Evolutionary conservation across 2,329 filamentous ascomycete species (phyloP), one percentile per base, ranked within the genome.

Genomic region (Septoria petroselini): DNA sequence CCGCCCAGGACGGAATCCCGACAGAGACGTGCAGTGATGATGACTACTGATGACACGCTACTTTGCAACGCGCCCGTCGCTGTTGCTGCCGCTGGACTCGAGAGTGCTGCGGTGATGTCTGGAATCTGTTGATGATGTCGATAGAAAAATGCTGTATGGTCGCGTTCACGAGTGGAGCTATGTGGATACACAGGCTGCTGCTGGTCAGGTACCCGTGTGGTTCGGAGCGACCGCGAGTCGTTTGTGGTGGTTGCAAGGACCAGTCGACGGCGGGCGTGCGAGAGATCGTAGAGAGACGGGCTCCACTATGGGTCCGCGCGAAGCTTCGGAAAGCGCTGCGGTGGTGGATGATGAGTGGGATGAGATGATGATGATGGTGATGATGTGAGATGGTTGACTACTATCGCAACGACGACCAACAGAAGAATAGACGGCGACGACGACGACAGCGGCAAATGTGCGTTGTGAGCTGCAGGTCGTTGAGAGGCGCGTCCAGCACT

Each of bases 91-190:
- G 41, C 30, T 11, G 7, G 9, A 7, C 17, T 25, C 18, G 25
- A 14, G 18, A 25, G 15, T 18, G n/a, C 5, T n/a, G 21, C 21
- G 11, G 43, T 19, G 31, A 46, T 46, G 33, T 37, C 34, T 37
- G 33, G 33, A 35, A n/a, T 35, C 14, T 35, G 14, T 14, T n/a
- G 15, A 14, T 38, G 41, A 35, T 44, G 41, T 44, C 30, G 41
- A 46, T 19, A 42, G 34, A 39, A 38, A 38, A n/a, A 46, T n/a
- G n/a, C n/a, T n/a, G n/a, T n/a, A n/a, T 38, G 38, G 43, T 46
- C 43, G 43, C 43, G 38, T 46, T 15, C 37, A 33, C 43, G 25
- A 37, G 42, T 45, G 42, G 42, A 37, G 42, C 2, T 37, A 34
- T 21, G 43, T 46, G 34, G 33, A 29, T 30, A 46, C 43, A 34